Conservation (phyloP, 1,284 basidiomycete species). For the Puccinia polysora region DNA sequence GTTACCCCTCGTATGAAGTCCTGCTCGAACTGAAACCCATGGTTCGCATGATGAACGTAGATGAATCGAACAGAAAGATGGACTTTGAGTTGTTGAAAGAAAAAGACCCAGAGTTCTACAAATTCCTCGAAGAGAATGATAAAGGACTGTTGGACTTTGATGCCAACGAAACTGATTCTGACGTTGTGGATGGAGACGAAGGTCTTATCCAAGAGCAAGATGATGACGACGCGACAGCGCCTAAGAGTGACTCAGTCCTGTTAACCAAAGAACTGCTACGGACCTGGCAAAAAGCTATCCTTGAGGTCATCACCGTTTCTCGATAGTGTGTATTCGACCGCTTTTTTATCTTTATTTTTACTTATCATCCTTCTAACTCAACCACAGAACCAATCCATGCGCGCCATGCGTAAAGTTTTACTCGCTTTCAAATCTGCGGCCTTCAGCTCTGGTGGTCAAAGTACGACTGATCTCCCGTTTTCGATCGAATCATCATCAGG, state of each 20-base stretch:
- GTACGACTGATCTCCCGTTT: slow-evolving; percentile 61
- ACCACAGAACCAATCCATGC: slow-evolving; percentile 65
- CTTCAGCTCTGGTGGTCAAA: slow-evolving; percentile 65
- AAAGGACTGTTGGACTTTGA: slow-evolving; percentile 75
- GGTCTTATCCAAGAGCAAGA: slow-evolving; percentile 46
- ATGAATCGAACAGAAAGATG: slow-evolving; percentile 16
- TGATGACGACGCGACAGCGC: slow-evolving; percentile 57
- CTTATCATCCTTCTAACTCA: neutral
- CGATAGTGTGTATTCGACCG: no score
- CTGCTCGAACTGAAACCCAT: no score
- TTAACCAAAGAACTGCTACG: slow-evolving; percentile 67
- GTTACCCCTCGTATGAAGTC: no score
- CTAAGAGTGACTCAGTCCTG: slow-evolving; percentile 58
- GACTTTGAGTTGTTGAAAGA: slow-evolving; percentile 86
- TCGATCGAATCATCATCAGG: slow-evolving; percentile 72
- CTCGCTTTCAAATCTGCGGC: slow-evolving; percentile 83
- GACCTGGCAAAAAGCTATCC: slow-evolving; percentile 82
- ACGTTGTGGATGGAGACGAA: slow-evolving; percentile 48
- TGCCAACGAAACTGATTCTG: slow-evolving; percentile 43
- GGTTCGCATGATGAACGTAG: no score
- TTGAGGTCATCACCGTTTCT: slow-evolving; percentile 63
- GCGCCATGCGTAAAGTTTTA: slow-evolving; percentile 76
- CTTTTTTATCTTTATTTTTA: neutral
- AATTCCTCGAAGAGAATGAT: slow-evolving; percentile 95
- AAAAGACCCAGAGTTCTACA: slow-evolving; percentile 97